Evolutionary conservation across 2,329 filamentous ascomycete genomes (phyloP).

Genomic region (Rachicladosporium sp.): DNA sequence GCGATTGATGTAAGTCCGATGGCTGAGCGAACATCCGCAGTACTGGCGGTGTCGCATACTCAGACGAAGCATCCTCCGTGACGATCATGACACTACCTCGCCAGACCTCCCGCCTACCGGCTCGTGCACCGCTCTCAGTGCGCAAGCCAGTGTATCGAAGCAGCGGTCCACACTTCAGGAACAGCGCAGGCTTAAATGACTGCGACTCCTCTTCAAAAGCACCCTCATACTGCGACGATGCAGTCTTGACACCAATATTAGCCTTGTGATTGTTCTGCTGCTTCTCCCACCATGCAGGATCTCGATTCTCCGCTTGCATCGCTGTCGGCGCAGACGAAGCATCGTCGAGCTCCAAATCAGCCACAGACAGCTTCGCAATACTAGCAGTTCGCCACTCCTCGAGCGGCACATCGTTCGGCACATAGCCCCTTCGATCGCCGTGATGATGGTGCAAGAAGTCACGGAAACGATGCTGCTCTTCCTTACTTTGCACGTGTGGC

Average conservation of each 20-base stretch:
- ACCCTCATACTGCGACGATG: slow-evolving; percentile 38
- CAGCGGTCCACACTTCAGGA: slow-evolving; percentile 80
- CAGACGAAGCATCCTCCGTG: slow-evolving; percentile 70
- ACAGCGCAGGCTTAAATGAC: slow-evolving; percentile 71
- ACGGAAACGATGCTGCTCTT: slow-evolving; percentile 22
- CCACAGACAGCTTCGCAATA: slow-evolving; percentile 26
- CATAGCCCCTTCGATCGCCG: slow-evolving; percentile 31
- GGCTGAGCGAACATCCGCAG: slow-evolving; percentile 79
- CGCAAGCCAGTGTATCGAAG: slow-evolving; percentile 80
- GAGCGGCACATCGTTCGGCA: slow-evolving; percentile 44
- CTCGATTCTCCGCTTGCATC: slow-evolving; percentile 5
- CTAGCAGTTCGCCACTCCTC: slow-evolving; percentile 40
- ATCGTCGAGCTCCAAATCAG: slow-evolving; percentile 33
- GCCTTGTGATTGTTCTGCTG: slow-evolving; percentile 8
- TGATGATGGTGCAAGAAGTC: slow-evolving; percentile 29
- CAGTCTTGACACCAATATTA: slow-evolving; percentile 9
- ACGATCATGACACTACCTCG: slow-evolving; percentile 93
- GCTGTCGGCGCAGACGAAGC: no score
- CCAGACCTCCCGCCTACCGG: slow-evolving; percentile 55
- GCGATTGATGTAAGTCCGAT: slow-evolving; percentile 67
- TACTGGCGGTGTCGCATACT: slow-evolving; percentile 64
- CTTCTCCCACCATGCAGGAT: slow-evolving; percentile 62
- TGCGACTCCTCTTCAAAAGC: slow-evolving; percentile 53
- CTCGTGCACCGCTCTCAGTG: slow-evolving; percentile 36
- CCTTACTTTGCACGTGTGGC: slow-evolving; percentile 1